Evolutionary conservation across 2,329 filamentous ascomycete genomes (phyloP).

Genomic region (Mollisia scopiformis): DNA sequence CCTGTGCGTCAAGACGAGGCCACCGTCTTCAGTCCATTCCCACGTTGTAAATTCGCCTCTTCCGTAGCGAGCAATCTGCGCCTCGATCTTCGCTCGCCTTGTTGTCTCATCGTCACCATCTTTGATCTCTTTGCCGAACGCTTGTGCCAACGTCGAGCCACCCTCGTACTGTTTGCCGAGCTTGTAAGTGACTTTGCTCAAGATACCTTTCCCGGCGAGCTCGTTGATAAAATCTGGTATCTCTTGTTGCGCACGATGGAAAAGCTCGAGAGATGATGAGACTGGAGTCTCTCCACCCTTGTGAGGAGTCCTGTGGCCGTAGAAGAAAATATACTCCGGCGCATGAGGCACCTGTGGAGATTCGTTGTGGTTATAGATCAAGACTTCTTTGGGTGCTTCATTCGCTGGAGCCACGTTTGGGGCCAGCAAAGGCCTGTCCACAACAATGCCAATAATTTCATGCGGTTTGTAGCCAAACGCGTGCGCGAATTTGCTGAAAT

Average conservation of each 20-base stretch:
- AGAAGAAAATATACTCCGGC: conserved; percentile 55
- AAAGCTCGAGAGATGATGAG: conserved; percentile 50
- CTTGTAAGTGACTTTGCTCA: conserved; percentile 47
- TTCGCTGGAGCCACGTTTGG: conserved; percentile 51
- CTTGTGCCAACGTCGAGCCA: conserved; percentile 48
- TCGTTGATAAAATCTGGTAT: conserved; percentile 49
- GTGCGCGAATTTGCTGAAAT: conserved; percentile 52
- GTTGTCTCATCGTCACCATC: conserved; percentile 48
- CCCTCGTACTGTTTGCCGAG: conserved; percentile 46
- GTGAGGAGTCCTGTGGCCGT: conserved; percentile 37
- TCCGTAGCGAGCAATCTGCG: conserved; percentile 51
- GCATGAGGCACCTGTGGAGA: conserved; percentile 53
- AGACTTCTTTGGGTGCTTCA: conserved; percentile 49
- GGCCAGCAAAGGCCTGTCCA: conserved; percentile 47
- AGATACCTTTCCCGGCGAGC: conserved; percentile 47
- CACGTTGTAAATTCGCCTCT: conserved; percentile 32
- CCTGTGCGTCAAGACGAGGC: neutral
- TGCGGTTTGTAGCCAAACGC: conserved; percentile 51
- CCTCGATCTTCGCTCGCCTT: conserved; percentile 47
- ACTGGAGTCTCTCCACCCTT: conserved; percentile 48
- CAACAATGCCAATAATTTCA: conserved; percentile 54
- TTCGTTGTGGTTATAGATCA: conserved; percentile 55
- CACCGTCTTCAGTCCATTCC: neutral
- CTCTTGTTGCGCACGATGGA: conserved; percentile 46
- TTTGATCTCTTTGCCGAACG: conserved; percentile 50